A percentile compares a stretch with the other conserved stretches of the same genome.
These are phyloP conservation scores for Yamadazyma triangularis DNA, from an alignment of 1,139 yeast species.

Conservation along the genomic window DNA sequence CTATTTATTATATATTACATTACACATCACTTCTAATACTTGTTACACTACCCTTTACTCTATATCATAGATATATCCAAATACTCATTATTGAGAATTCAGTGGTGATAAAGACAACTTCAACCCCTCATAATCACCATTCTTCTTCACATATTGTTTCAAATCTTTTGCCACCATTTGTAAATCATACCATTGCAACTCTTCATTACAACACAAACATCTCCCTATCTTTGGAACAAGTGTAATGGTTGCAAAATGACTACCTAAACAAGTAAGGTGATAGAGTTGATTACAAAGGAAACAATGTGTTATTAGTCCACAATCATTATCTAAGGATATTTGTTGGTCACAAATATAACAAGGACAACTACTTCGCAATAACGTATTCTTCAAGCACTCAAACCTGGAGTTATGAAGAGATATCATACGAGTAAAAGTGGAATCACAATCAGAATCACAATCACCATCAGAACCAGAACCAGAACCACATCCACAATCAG, in stretches of 20 bases:
- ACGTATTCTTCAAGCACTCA: not conserved
- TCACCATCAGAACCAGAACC: too few relatives aligned
- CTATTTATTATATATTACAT: too few relatives aligned
- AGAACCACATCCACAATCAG: too few relatives aligned
- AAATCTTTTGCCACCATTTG: not conserved
- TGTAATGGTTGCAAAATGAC: not conserved
- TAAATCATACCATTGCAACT: not conserved
- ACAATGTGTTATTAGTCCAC: conserved; percentile 32
- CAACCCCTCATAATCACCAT: too few relatives aligned
- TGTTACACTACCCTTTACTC: too few relatives aligned
- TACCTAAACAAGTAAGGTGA: conserved; percentile 41
- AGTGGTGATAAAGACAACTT: too few relatives aligned
- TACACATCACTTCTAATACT: too few relatives aligned
- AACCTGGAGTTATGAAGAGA: not conserved
- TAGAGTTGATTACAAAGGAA: conserved; percentile 29
- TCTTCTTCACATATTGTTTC: not conserved
- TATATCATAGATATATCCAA: too few relatives aligned
- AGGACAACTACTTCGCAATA: not conserved
- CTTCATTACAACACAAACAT: not conserved
- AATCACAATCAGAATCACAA: too few relatives aligned
- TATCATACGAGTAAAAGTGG: not conserved
- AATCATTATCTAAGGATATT: conserved; percentile 4
- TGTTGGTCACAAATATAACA: not conserved
- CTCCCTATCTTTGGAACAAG: not conserved
- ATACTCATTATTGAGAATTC: too few relatives aligned